Evolutionary conservation across 345 rosid species (phyloP), one percentile per base, ranked within the genome.

Genomic region (Dipteronia dyeriana): DNA sequence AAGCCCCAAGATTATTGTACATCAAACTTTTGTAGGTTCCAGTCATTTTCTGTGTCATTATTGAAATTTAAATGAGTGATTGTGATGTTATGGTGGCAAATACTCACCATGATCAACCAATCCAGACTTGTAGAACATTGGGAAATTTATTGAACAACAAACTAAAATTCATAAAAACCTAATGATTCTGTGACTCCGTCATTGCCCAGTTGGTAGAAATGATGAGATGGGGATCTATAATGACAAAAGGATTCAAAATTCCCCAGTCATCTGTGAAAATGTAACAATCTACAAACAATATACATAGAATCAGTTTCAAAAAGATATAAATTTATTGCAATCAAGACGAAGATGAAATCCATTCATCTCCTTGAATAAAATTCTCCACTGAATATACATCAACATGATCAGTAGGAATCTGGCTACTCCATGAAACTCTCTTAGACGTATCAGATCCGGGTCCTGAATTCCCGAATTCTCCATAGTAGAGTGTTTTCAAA

Each of bases 301-400:
- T 19, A 20, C 7, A 5, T 23, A 43, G 31, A 43, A 41, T 43
- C 23, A 14, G 22, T 11, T 0, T 2, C 8, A 49, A 12, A 9
- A 49, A 49, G 53, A 49, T 49, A 49, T 7, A 23, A n/a, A 71
- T 51, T 14, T 45, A 9, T 4, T 9, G 14, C 16, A 5, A 62
- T 85, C 51, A 88, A 80, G 80, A 71, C 31, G 86, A 77, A 9
- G 82, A 68, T 4, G 86, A 86, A 78, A 85, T 86, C 99, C 98
- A 92, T 43, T 85, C 84, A 39, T 89, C 82, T 60, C 92, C 99
- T 82, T 96, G 99, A 82, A 96, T 91, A 80, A 96, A 96, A 78
- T 90, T 96, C 77, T 84, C 79, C 31, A 88, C 81, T 0, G 99
- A 94, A 56, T 90, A 94, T n/a, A 81, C 71, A 38, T 51, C 10